phyloP scores from a whole-genome alignment of 441 rosid genomes.

The Manihot esculenta region DNA sequence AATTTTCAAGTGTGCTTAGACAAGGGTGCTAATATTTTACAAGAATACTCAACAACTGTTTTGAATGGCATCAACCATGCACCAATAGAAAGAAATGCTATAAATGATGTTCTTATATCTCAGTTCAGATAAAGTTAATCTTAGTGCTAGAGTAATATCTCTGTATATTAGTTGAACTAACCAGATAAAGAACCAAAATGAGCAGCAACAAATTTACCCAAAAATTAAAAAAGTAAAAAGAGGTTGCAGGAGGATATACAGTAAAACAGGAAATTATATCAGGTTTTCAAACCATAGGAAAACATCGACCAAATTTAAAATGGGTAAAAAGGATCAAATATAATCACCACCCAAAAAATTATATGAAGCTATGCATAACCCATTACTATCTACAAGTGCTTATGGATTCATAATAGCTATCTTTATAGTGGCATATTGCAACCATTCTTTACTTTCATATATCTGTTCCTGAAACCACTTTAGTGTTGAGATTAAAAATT shows the following conservation, averaged over 20 bases:
- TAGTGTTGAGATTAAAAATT: background rate
- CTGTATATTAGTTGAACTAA: background rate
- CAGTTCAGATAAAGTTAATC: background rate
- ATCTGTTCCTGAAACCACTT: background rate
- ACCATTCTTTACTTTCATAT: background rate
- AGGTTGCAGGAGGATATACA: background rate
- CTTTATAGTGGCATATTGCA: background rate
- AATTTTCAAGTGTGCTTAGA: background rate
- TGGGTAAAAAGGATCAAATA: background rate
- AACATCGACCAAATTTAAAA: background rate
- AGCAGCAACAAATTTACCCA: background rate
- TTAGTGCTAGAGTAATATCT: too few relatives aligned
- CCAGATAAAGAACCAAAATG: background rate
- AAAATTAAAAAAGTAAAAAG: background rate
- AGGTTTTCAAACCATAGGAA: background rate
- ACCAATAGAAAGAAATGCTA: background rate
- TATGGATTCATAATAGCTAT: background rate
- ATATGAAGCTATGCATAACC: background rate
- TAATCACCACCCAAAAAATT: background rate
- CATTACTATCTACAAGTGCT: background rate
- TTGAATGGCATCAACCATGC: background rate
- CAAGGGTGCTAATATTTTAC: background rate
- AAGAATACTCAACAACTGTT: background rate
- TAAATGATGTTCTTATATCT: conserved; percentile 1
- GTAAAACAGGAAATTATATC: background rate